Evolutionary conservation across 495 filamentous ascomycete species (phyloP), one percentile per base, ranked within the genome.

Genomic region (Parathielavia appendiculata): DNA sequence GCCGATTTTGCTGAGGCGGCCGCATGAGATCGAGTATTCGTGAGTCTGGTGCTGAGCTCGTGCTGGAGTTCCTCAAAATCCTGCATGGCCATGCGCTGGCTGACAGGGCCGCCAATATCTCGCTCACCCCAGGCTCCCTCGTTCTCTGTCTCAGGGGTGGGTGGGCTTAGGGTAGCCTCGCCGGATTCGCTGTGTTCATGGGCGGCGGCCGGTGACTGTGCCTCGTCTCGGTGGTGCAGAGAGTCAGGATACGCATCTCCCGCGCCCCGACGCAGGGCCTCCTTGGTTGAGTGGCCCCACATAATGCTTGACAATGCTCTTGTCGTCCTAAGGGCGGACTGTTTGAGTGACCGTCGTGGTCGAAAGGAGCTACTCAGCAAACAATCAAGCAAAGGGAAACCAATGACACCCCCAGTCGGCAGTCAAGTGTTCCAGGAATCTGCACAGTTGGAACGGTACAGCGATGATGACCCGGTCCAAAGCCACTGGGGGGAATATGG

Each of bases 51-150:
- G 58, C 81, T 81, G 55, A 93, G 76, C 58, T 88, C 83, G 7
- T 78, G 75, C 30, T 83, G 78, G 69, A 93, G 79, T 5, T 82
- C 82, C 55, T 89, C 83, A 56, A 84, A 85, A 44, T 91, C 83
- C 54, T 86, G 82, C 81, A 88, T 86, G 20, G 89, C 88, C 51
- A 75, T 69, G 16, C 73, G 73, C 53, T 83, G 78, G 65, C 79
- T 82, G 59, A 89, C 80, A 8, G 81, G 81, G 12, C 82, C 81
- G 14, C 87, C 86, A 32, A 71, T 65, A 65, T 88, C 82, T 23
- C 82, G 74, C 66, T 93, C 89, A 23, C 89, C 89, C 89, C 89
- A 93, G 19, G 83, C 86, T 44, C 86, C 86, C 30, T 83, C 78
- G 26, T 30, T 30, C 30, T 82, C 77, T 40, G 20, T 54, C 5